Conservation (phyloP, 2,329 filamentous ascomycete species). For the Neurospora crassa region DNA sequence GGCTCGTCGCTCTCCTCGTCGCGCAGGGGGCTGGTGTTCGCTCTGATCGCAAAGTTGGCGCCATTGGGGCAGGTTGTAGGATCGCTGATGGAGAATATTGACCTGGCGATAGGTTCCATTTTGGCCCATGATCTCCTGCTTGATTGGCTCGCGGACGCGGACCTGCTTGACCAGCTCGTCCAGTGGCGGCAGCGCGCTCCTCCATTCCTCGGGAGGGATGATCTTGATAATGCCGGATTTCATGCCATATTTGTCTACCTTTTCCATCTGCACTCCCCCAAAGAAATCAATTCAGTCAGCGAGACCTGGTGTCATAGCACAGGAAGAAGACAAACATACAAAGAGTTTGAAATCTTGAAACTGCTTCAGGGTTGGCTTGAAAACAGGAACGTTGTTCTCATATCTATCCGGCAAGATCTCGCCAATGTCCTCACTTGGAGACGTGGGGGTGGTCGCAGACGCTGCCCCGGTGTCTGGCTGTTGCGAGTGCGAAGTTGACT, state of each 20-base stretch:
- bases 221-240: slow-evolving; percentile 95
- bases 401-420: slow-evolving; percentile 80
- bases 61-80: slow-evolving; percentile 97
- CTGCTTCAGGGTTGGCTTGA: slow-evolving; percentile 90
- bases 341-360: slow-evolving; percentile 91
- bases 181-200: slow-evolving; percentile 64
- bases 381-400: slow-evolving; percentile 86
- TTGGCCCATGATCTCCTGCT: slow-evolving; percentile 93
- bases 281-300: slow-evolving; percentile 19
- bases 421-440: slow-evolving; percentile 46
- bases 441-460: slow-evolving; percentile 3
- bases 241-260: slow-evolving; percentile 92
- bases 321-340: slow-evolving; percentile 39
- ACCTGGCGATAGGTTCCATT: slow-evolving; percentile 94
- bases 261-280: slow-evolving; percentile 48
- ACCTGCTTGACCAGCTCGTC: slow-evolving; percentile 85
- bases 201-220: slow-evolving; percentile 90
- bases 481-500: neutral
- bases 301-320: slow-evolving; percentile 1
- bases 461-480: neutral
- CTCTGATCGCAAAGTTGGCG: slow-evolving; percentile 86
- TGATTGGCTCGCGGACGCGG: slow-evolving; percentile 92
- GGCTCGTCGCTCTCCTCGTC: slow-evolving; percentile 69
- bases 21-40: slow-evolving; percentile 89
- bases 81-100: slow-evolving; percentile 91